phyloP scores from a whole-genome alignment of 1,139 yeast species.

The Hansenula lynferdii region DNA sequence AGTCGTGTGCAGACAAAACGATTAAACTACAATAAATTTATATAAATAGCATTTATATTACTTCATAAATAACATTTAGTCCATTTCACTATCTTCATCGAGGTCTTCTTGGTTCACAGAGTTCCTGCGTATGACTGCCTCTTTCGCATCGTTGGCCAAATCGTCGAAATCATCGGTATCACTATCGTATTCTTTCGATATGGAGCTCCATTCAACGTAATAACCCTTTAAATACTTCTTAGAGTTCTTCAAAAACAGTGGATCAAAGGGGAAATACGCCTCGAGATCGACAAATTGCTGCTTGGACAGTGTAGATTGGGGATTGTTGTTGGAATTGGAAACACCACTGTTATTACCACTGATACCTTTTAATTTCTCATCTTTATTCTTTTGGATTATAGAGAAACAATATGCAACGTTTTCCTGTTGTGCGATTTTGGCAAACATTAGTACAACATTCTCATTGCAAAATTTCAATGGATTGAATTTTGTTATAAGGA shows the following conservation, averaged over 20 bases:
- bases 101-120: constrained; percentile 18
- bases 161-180: constrained; percentile 36
- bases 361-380: constrained; percentile 34
- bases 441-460: constrained; percentile 90
- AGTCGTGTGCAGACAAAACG: no score
- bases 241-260: constrained; percentile 66
- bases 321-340: background rate
- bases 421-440: constrained; percentile 84
- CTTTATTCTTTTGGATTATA: constrained; percentile 84
- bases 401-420: constrained; percentile 92
- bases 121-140: constrained; percentile 27
- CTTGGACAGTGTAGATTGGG: constrained; percentile 31
- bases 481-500: constrained; percentile 83
- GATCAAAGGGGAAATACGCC: constrained; percentile 95
- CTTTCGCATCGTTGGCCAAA: constrained; percentile 29
- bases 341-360: constrained; percentile 23
- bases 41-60: background rate
- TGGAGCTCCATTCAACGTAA: constrained; percentile 84
- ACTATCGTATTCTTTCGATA: constrained; percentile 53
- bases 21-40: background rate
- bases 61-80: constrained; percentile 1
- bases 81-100: constrained; percentile 4
- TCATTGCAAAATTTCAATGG: constrained; percentile 93
- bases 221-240: constrained; percentile 47
- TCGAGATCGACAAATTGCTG: constrained; percentile 87